phyloP scores from a whole-genome alignment of 164 flowering plant genomes.

The Umbilicus rupestris region DNA sequence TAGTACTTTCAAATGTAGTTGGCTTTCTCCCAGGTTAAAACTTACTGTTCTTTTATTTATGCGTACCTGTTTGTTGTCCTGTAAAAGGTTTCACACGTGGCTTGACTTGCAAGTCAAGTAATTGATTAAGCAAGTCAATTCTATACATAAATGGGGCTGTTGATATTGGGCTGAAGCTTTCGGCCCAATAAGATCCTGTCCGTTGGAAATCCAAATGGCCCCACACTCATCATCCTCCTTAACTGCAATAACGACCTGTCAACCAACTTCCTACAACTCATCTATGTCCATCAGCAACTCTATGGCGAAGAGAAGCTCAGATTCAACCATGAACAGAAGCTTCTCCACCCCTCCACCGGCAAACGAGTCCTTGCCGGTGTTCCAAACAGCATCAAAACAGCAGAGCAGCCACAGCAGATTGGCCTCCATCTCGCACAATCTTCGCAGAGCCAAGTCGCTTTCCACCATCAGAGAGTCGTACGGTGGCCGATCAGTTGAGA shows the following conservation, averaged over 20 bases:
- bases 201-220: too few relatives aligned
- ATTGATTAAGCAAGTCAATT: too few relatives aligned
- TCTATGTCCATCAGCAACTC: background rate
- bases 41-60: too few relatives aligned
- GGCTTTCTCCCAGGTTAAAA: too few relatives aligned
- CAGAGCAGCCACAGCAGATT: background rate
- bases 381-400: background rate
- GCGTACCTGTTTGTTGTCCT: background rate
- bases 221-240: background rate
- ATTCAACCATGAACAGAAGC: background rate
- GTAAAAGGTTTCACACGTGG: background rate
- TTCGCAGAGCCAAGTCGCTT: background rate
- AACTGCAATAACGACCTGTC: constrained; percentile 3
- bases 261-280: background rate
- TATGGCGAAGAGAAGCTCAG: background rate
- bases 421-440: background rate
- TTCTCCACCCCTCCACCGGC: background rate
- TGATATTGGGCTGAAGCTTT: background rate
- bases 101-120: background rate
- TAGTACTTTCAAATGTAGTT: too few relatives aligned
- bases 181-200: background rate
- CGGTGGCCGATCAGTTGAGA: background rate
- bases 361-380: background rate
- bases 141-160: background rate
- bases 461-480: background rate